Base-by-base conservation (phyloP, 1,284 basidiomycete species). In the Ustilago loliicola region DNA sequence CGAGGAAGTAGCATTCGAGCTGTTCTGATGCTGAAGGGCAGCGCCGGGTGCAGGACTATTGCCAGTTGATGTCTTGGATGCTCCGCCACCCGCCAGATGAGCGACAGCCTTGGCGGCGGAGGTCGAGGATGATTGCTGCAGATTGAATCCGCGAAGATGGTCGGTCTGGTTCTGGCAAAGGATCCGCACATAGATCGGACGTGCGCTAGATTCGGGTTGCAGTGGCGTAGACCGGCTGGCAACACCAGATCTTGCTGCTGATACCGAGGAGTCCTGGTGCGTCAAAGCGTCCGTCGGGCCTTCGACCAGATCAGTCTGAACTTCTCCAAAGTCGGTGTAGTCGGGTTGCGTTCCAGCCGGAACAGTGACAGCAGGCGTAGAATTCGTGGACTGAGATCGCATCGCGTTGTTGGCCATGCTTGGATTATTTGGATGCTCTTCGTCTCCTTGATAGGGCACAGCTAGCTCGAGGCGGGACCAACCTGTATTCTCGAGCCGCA, bases 401-500 rank as follows among this genome's bases (percentile, higher is more conserved):
- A 6, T 50, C 5, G 21, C 19, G 15, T 27, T 42, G 30, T 34
- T 13, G n/a, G 30, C 40, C 29, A n/a, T 19, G n/a, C 25, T 51
- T 23, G 48, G 0, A 19, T 21, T 48, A 32, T 7, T 25, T 10
- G 38, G 38, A 21, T 45, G 23, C 1, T 56, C 57, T 6, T 53
- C 52, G 29, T 69, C 60, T 9, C 36, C 52, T 27, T 69, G 70
- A 29, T 48, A 36, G 2, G 77, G 75, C 10, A 82, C 82, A 1
- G 77, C 88, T 5, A 89, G 53, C 70, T 89, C 87, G 50, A 88
- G 61, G 36, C 88, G 79, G 0, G 86, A 87, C 88, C 88, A 89
- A 0, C 87, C 88, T 7, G 89, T 89, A 83, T 89, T 89, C 15
- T 87, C 86, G 85, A 89, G 88, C 2, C 88, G 86, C 19, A 85